Evolutionary conservation across 2,329 filamentous ascomycete species (phyloP).

Genomic region (Aspergillus pseudoviridinutans): DNA sequence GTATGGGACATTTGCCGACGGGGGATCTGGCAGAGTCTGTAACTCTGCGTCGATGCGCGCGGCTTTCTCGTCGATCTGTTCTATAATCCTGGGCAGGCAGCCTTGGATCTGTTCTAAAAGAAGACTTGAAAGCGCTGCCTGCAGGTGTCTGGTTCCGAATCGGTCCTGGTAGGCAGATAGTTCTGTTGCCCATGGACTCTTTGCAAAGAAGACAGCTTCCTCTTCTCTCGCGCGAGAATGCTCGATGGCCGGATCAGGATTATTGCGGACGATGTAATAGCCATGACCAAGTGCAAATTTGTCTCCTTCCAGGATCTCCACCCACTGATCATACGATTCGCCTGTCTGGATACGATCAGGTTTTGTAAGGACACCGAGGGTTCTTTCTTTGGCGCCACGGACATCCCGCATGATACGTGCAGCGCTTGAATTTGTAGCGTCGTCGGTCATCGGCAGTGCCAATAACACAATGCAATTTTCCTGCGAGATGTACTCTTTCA

Average conservation of each 20-base stretch:
- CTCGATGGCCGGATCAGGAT: constrained; percentile 41
- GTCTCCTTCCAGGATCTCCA: constrained; percentile 58
- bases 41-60: constrained; percentile 54
- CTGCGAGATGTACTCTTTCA: constrained; percentile 65
- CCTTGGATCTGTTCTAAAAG: constrained; percentile 46
- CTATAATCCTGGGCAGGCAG: constrained; percentile 32
- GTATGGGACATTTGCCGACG: constrained; percentile 59
- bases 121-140: constrained; percentile 45
- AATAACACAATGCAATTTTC: constrained; percentile 71
- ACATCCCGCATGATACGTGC: constrained; percentile 60
- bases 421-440: constrained; percentile 71
- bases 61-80: constrained; percentile 47
- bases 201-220: constrained; percentile 51
- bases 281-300: constrained; percentile 66
- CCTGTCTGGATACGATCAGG: constrained; percentile 65
- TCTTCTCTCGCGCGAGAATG: constrained; percentile 46
- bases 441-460: constrained; percentile 71
- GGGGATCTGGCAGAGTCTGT: constrained; percentile 60
- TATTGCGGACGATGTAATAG: constrained; percentile 70
- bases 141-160: constrained; percentile 53
- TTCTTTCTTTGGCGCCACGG: constrained; percentile 53
- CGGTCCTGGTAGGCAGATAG: constrained; percentile 39
- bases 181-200: constrained; percentile 43
- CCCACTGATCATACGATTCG: constrained; percentile 55
- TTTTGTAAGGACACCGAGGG: constrained; percentile 77